These are phyloP conservation scores for Didymella arachidicola DNA, from an alignment of 2,329 filamentous ascomycete genomes.

Conservation along the genomic window DNA sequence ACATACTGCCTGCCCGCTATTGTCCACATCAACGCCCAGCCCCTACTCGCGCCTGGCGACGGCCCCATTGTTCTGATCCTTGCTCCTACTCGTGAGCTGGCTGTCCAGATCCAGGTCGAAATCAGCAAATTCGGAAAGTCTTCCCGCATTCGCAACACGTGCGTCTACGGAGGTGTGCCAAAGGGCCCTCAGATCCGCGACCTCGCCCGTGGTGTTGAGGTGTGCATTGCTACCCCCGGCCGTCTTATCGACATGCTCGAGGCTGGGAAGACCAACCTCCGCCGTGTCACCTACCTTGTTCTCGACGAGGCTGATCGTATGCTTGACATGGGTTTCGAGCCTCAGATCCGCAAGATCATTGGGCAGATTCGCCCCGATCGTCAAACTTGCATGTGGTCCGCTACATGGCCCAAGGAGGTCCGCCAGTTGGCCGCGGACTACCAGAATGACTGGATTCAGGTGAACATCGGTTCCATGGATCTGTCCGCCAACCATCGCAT, in stretches of 20 bases:
- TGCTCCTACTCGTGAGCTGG: slow-evolving; percentile 95
- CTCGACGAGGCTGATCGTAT: slow-evolving; percentile 99
- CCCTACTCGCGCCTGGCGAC: slow-evolving; percentile 91
- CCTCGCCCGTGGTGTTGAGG: slow-evolving; percentile 92
- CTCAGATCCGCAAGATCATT: slow-evolving; percentile 98
- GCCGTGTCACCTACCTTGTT: slow-evolving; percentile 96
- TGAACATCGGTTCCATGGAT: slow-evolving; percentile 97
- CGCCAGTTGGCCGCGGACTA: slow-evolving; percentile 90
- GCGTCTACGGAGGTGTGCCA: slow-evolving; percentile 98
- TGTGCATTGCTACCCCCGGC: slow-evolving; percentile 97
- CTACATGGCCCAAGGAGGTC: slow-evolving; percentile 99
- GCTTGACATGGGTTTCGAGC: slow-evolving; percentile 99
- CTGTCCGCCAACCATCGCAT: slow-evolving; percentile 97
- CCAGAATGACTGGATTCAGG: slow-evolving; percentile 95
- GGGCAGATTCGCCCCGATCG: slow-evolving; percentile 96
- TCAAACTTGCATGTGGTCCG: slow-evolving; percentile 99
- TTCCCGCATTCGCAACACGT: slow-evolving; percentile 97
- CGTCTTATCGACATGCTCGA: slow-evolving; percentile 99
- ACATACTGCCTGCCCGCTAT: slow-evolving; percentile 98
- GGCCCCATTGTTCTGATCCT: slow-evolving; percentile 96
- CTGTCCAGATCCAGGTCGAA: slow-evolving; percentile 98
- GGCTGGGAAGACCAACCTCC: slow-evolving; percentile 96
- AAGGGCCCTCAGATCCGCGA: slow-evolving; percentile 98
- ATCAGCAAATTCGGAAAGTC: slow-evolving; percentile 99
- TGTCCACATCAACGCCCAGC: slow-evolving; percentile 99